Base-by-base conservation (phyloP, 2,329 filamentous ascomycete species). In the Paradendryphiella salina region DNA sequence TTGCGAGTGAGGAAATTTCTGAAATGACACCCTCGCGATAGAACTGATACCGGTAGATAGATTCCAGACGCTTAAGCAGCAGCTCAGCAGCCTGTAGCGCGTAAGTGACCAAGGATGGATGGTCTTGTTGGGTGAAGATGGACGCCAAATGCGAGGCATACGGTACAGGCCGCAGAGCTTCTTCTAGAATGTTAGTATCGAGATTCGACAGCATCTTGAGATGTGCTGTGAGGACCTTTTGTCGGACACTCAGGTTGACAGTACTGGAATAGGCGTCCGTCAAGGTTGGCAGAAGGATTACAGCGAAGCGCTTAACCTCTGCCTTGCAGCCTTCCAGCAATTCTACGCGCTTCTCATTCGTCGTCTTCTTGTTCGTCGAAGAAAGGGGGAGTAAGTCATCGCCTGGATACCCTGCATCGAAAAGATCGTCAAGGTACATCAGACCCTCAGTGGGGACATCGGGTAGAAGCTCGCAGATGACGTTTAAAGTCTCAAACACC, bases 241-340 rank as follows among this genome's bases (percentile, higher is more conserved):
- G 90, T 17, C 95, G 88, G 33, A 99, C 94, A 49, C 85, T 90
- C 13, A 97, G 77, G 67, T 99, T 99, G 57, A 99, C 93, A 0
- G 94, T 99, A 73, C 94, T 97, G 9, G 94, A 96, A 69, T 96
- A 99, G 0, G 92, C 93, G 71, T 99, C 92, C 23, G 94, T 97
- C 56, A 99, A 78, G 2, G 94, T 99, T 0, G 94, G 94, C 57
- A 99, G 88, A 9, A 99, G 80, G 52, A 99, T 94, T 59, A 96
- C 83, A 1, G 92, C 90, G 70, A 99, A 99, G 32, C 93, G 87
- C 71, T 90, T 90, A 46, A 97, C 86, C 75, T 97, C 86, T 5
- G 85, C 76, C 65, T 91, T 90, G 79, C 92, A 96, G n/a, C 82
- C 84, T 60, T 89, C 82, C 26, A 99, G 77, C 5, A 96, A 78